Evolutionary conservation across 2,329 filamentous ascomycete genomes (phyloP).

Genomic region (Monilinia vaccinii-corymbosi): DNA sequence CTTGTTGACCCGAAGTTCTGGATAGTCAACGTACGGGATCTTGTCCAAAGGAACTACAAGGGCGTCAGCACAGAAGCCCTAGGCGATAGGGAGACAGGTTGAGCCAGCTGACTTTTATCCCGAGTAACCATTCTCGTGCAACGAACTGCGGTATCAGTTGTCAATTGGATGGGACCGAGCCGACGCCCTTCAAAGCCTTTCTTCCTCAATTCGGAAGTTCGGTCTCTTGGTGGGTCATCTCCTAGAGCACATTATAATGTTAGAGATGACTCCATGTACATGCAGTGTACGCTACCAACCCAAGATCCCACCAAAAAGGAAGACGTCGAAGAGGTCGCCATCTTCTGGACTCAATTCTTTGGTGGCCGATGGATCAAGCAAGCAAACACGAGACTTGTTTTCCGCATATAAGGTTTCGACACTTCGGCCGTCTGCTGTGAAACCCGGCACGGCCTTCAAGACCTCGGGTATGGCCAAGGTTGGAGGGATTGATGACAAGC

Average conservation of each 20-base stretch:
- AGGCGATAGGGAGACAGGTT: background rate
- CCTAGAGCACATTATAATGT: conserved; percentile 43
- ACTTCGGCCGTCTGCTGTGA: conserved; percentile 64
- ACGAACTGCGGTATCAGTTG: conserved; percentile 91
- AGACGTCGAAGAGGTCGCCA: conserved; percentile 74
- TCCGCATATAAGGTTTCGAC: conserved; percentile 74
- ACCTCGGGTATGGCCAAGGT: conserved; percentile 55
- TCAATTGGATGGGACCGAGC: conserved; percentile 92
- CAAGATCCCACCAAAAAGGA: conserved; percentile 91
- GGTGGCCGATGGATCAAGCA: conserved; percentile 77
- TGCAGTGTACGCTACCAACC: conserved; percentile 48
- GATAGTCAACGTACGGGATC: conserved; percentile 77
- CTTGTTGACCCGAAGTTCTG: conserved; percentile 81
- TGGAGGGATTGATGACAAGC: conserved; percentile 70
- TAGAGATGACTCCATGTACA: conserved; percentile 12
- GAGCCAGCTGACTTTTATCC: conserved; percentile 56
- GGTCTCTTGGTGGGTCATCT: conserved; percentile 88
- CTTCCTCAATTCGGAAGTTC: conserved; percentile 88
- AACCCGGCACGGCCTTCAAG: conserved; percentile 47
- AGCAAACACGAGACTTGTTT: conserved; percentile 68
- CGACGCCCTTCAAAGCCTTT: conserved; percentile 86
- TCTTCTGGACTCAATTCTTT: conserved; percentile 79
- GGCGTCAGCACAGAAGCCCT: conserved; percentile 4
- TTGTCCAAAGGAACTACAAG: conserved; percentile 61
- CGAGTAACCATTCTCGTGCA: conserved; percentile 87